Conservation (phyloP, 1,284 basidiomycete genomes). For the Papiliotrema fonsecae region DNA sequence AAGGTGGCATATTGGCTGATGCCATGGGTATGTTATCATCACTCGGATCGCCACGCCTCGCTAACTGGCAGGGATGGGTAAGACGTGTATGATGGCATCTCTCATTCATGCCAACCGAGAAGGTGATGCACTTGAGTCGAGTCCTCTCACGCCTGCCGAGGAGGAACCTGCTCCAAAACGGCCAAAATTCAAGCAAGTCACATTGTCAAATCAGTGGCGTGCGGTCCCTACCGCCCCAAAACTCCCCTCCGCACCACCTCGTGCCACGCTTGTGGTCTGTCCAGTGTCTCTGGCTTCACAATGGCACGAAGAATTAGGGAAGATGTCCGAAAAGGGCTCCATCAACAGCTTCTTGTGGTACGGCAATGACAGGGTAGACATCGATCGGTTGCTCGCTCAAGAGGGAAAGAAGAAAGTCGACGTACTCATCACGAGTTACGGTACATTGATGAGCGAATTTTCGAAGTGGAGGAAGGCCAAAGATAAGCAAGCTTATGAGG, state of each 20-base stretch:
- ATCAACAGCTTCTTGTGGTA: conserved; percentile 71
- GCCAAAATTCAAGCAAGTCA: conserved; percentile 45
- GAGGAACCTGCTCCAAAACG: conserved; percentile 31
- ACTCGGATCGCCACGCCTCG: background rate
- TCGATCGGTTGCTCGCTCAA: conserved; percentile 60
- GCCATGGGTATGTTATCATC: conserved; percentile 40
- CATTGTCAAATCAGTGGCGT: conserved; percentile 45
- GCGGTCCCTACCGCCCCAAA: conserved; percentile 33
- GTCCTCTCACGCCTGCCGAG: conserved; percentile 9
- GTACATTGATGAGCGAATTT: conserved; percentile 77
- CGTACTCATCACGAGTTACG: conserved; percentile 86
- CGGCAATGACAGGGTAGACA: conserved; percentile 70
- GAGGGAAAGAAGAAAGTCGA: conserved; percentile 56
- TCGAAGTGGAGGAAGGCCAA: conserved; percentile 55
- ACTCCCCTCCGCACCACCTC: conserved; percentile 22
- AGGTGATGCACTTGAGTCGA: conserved; percentile 45
- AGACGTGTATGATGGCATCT: conserved; percentile 86
- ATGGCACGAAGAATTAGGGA: conserved; percentile 81
- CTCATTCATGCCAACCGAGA: conserved; percentile 76
- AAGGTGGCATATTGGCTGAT: conserved; percentile 56
- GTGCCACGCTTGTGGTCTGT: conserved; percentile 83
- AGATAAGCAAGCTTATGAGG: conserved; percentile 53
- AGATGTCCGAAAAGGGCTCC: conserved; percentile 60
- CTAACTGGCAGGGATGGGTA: conserved; percentile 77
- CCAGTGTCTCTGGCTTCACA: conserved; percentile 87